Conservation (phyloP, 2,329 filamentous ascomycete genomes). For the Colletotrichum agaves region DNA sequence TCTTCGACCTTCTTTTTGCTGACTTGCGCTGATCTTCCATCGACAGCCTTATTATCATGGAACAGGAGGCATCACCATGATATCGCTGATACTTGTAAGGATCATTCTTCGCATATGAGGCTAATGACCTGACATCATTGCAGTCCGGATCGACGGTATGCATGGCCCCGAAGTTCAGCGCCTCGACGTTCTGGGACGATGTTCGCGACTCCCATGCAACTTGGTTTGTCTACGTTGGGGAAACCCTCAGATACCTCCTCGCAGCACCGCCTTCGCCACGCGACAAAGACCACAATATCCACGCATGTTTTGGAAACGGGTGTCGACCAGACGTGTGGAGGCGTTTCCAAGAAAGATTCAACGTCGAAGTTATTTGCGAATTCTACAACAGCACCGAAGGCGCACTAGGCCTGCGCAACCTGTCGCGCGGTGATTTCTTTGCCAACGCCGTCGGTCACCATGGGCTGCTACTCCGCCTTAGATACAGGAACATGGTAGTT, state of each 20-base stretch:
- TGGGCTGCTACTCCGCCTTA: conserved; percentile 67
- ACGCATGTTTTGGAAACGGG: conserved; percentile 73
- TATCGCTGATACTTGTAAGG: conserved; percentile 65
- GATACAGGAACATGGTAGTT: conserved; percentile 65
- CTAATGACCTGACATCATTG: neutral
- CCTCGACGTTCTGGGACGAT: conserved; percentile 77
- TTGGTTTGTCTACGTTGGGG: conserved; percentile 81
- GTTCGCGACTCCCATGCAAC: conserved; percentile 75
- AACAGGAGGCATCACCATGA: conserved; percentile 71
- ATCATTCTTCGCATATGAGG: conserved; percentile 46
- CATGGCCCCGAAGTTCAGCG: conserved; percentile 75
- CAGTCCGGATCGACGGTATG: conserved; percentile 63
- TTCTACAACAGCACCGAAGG: conserved; percentile 85
- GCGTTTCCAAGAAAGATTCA: conserved; percentile 59
- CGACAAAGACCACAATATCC: conserved; percentile 68
- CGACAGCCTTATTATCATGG: conserved; percentile 71
- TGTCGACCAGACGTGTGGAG: conserved; percentile 76
- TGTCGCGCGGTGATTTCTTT: conserved; percentile 69
- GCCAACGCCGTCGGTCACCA: conserved; percentile 77
- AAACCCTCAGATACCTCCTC: conserved; percentile 79
- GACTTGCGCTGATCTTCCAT: conserved; percentile 34
- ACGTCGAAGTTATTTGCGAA: conserved; percentile 71
- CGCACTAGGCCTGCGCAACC: conserved; percentile 70
- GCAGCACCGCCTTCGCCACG: conserved; percentile 72
- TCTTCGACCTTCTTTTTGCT: fast-evolving